phyloP scores from a whole-genome alignment of 2,329 filamentous ascomycete genomes.

The Juglanconis juglandina region DNA sequence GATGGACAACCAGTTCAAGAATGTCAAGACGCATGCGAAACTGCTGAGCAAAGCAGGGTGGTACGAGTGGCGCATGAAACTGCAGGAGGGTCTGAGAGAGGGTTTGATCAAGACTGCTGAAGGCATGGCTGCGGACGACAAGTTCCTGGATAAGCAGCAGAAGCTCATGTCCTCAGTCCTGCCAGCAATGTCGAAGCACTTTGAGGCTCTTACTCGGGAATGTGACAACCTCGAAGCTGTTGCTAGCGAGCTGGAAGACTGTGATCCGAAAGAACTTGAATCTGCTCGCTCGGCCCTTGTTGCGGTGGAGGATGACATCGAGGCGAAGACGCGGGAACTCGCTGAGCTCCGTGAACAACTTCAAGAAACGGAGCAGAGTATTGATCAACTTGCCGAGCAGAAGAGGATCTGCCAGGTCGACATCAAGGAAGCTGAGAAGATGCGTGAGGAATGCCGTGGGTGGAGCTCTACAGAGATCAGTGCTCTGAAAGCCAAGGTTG shows the following conservation, averaged over 20 bases:
- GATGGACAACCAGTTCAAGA: slow-evolving; percentile 97
- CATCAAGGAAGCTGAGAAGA: slow-evolving; percentile 76
- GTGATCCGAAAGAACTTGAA: slow-evolving; percentile 75
- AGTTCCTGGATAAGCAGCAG: slow-evolving; percentile 64
- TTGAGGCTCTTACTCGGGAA: slow-evolving; percentile 60
- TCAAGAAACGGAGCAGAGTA: slow-evolving; percentile 61
- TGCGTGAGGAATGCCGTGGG: slow-evolving; percentile 83
- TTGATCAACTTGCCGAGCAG: slow-evolving; percentile 60
- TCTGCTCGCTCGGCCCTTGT: slow-evolving; percentile 67
- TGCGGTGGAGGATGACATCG: slow-evolving; percentile 64
- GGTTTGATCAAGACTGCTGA: slow-evolving; percentile 72
- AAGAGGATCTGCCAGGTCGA: slow-evolving; percentile 70
- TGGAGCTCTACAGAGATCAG: slow-evolving; percentile 83
- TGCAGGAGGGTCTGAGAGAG: slow-evolving; percentile 76
- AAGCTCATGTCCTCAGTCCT: slow-evolving; percentile 64
- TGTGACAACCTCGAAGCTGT: slow-evolving; percentile 65
- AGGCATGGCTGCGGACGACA: slow-evolving; percentile 73
- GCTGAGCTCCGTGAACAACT: slow-evolving; percentile 64
- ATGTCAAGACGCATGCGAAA: slow-evolving; percentile 89
- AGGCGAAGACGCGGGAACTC: slow-evolving; percentile 65
- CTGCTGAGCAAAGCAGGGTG: slow-evolving; percentile 92
- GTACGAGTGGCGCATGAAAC: slow-evolving; percentile 96
- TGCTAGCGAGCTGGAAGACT: slow-evolving; percentile 72
- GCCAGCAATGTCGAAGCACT: slow-evolving; percentile 60
- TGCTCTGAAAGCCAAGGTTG: slow-evolving; percentile 68